Evolutionary conservation across 495 filamentous ascomycete species (phyloP), one percentile per base, ranked within the genome.

Genomic region (Saxophila tyrrhenica): DNA sequence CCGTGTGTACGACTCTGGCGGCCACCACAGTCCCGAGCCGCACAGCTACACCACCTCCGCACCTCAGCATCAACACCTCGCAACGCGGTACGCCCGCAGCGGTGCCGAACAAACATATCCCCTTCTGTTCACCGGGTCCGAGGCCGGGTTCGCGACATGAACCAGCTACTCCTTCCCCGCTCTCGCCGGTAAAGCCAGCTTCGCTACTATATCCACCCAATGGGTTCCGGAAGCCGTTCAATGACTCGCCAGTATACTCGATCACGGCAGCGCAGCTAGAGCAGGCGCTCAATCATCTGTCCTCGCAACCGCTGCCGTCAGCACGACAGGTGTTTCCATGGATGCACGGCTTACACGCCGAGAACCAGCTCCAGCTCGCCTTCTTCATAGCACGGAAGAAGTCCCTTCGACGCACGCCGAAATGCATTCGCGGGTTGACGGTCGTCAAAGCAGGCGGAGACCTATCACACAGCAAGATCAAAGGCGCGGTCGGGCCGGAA

Each of bases 261-360:
- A 83, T 98, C 59, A 78, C 82, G 64, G 81, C 82, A 32, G 72
- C 71, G 21, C 78, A 73, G 7, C 74, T 96, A 29, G 77, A 78
- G 17, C 78, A 81, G 11, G 86, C 91, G 1, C 59, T 95, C 9
- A 79, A 90, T 56, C 78, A 90, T 56, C 67, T 79, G 52, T 78
- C 90, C 0, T 76, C 79, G 2, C 87, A 94, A 60, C 81, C 86
- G 11, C 69, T 96, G 21, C 91, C 92, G 9, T 85, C 94, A 55
- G 82, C 94, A 0, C 74, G 79, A 10, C 76, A 80, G 56, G 83
- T 95, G 60, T 98, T 96, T 62, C 92, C 92, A n/a, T 98, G 92
- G 92, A 75, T 95, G 9, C 92, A 98, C 72, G 92, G 92, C 20
- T 70, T 97, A n/a, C 91, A 97, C 61, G 81, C 85, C 2, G 78